phyloP scores from a whole-genome alignment of 176 grass and related monocot species.

The Elymus sibiricus region DNA sequence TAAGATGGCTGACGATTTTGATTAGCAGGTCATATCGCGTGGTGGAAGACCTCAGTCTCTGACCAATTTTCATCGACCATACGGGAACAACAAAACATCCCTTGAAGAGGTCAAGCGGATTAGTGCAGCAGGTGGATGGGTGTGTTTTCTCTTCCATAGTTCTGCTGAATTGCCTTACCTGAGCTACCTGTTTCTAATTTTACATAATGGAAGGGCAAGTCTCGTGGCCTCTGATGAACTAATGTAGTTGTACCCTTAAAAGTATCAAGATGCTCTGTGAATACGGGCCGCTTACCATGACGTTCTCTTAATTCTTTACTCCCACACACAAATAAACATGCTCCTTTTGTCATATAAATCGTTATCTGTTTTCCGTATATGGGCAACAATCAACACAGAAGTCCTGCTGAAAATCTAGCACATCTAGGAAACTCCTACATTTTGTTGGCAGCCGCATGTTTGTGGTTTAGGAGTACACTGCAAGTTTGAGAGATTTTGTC shows the following conservation, averaged over 20 bases:
- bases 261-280: slow-evolving; percentile 1
- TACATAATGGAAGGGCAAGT: neutral
- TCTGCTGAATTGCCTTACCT: neutral
- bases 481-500: neutral
- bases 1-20: slow-evolving; percentile 15
- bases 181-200: neutral
- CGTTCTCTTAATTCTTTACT: neutral
- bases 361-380: neutral
- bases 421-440: neutral
- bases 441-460: neutral
- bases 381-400: neutral
- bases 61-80: slow-evolving; percentile 81
- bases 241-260: neutral
- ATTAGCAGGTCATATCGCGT: slow-evolving; percentile 69
- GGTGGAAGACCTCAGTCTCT: slow-evolving; percentile 75
- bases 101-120: slow-evolving; percentile 92
- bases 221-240: neutral
- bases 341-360: neutral
- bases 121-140: slow-evolving; percentile 99
- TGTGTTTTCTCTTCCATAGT: slow-evolving; percentile 73
- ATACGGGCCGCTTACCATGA: neutral
- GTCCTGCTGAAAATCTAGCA: neutral
- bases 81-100: slow-evolving; percentile 84
- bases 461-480: neutral
- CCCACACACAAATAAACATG: neutral